Evolutionary conservation across 306 rosid genomes (phyloP).

Genomic region (Malus sylvestris): DNA sequence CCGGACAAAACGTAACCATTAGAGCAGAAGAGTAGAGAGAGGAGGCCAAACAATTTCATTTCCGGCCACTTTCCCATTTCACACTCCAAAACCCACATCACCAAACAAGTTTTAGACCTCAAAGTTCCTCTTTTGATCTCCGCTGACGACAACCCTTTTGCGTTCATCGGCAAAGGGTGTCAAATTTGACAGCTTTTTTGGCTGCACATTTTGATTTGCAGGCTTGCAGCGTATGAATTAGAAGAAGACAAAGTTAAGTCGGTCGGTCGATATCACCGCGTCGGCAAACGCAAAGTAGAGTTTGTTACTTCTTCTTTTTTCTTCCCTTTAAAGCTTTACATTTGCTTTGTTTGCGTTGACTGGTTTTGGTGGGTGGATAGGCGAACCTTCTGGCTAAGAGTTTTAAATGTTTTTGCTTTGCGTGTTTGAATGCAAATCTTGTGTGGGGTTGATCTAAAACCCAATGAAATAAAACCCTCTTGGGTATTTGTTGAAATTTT

Average conservation of each 20-base stretch:
- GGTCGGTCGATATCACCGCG: constrained; percentile 1
- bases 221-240: background rate
- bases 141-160: background rate
- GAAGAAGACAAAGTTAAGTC: constrained; percentile 1
- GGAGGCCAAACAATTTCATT: background rate
- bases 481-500: constrained; percentile 8
- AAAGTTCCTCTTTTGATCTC: background rate
- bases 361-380: constrained; percentile 14
- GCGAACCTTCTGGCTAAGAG: constrained; percentile 1
- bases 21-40: background rate
- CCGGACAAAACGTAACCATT: background rate
- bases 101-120: background rate
- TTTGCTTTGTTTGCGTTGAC: background rate
- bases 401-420: background rate
- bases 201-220: background rate
- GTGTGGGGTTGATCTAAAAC: background rate
- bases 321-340: no score
- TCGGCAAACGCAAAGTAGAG: constrained; percentile 2
- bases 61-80: background rate
- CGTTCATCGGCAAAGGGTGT: background rate
- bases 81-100: background rate
- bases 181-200: background rate
- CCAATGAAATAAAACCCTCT: background rate
- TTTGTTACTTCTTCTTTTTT: constrained; percentile 11
- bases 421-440: background rate